Base-by-base conservation (phyloP, 2,329 filamentous ascomycete species). In the Pseudofabraea citricarpa region DNA sequence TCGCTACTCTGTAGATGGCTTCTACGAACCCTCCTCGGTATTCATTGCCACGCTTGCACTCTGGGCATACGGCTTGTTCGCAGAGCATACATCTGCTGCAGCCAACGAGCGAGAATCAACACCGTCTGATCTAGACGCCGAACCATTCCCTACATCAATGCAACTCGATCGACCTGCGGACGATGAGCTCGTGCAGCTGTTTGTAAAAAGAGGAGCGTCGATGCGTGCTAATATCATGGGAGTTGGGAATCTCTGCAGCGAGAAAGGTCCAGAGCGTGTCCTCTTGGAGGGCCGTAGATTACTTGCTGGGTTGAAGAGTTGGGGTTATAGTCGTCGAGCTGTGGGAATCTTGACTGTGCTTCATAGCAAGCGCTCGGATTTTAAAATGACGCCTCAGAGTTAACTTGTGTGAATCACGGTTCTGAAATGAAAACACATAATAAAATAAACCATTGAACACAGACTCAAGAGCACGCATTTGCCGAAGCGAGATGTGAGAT, bases 131-230 rank as follows among this genome's bases (percentile, higher is more conserved):
- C n/a, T 13, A 10, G 24, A 31, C n/a, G 39, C 36, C 4, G 45
- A 47, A 10, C 54, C 56, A 1, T 62, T 65, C 15, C 65, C 69
- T 0, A 64, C 59, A 0, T 71, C 73, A 7, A 73, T 79, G 27
- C 68, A 73, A 15, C 61, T 81, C 0, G 77, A 81, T 44, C 64
- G 75, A 8, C 76, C 76, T 0, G 69, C 69, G 2, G 74, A 79
- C 48, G 77, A 80, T 53, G 75, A 79, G 51, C 64, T 79, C 38
- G 74, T 78, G 1, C 76, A 80, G 50, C 58, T 71, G 2, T 80
- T 75, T 54, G 73, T 80, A 1, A 63, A 69, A 9, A 62, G 68
- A 13, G 76, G 75, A 0, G 61, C 68, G 22, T 61, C 52, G 3
- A 76, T 80, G 69, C 64, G 62, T 15, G 74, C 69, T 1, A 68